phyloP scores from a whole-genome alignment of 345 rosid species.

The Bretschneidera sinensis region DNA sequence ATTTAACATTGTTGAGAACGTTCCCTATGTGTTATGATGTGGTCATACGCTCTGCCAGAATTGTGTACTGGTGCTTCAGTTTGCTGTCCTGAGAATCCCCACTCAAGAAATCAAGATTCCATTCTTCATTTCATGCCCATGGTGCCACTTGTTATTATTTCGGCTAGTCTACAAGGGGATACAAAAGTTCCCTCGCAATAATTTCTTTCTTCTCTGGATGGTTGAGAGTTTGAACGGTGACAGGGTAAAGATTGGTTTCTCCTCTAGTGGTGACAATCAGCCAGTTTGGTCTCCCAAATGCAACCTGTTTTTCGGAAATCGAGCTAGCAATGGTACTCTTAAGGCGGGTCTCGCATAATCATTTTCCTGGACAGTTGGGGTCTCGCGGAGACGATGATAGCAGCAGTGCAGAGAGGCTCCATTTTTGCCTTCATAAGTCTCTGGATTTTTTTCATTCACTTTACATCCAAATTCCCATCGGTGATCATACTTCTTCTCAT shows the following conservation, averaged over 20 bases:
- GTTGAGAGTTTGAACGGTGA: slow-evolving; percentile 62
- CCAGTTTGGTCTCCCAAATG: slow-evolving; percentile 21
- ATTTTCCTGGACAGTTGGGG: slow-evolving; percentile 15
- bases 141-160: slow-evolving; percentile 53
- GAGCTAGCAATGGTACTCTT: slow-evolving; percentile 11
- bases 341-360: slow-evolving; percentile 22
- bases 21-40: slow-evolving; percentile 66
- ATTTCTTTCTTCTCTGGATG: slow-evolving; percentile 72
- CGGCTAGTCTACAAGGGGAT: slow-evolving; percentile 45
- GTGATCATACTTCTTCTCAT: slow-evolving; percentile 44
- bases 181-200: slow-evolving; percentile 54
- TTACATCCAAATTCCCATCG: slow-evolving; percentile 56
- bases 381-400: slow-evolving; percentile 12
- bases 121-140: slow-evolving; percentile 51
- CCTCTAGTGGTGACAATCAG: slow-evolving; percentile 27
- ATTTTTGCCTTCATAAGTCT: slow-evolving; percentile 43
- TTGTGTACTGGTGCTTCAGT: slow-evolving; percentile 55
- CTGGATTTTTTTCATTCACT: slow-evolving; percentile 49
- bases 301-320: slow-evolving; percentile 26
- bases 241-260: slow-evolving; percentile 24
- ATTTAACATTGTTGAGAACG: slow-evolving; percentile 69
- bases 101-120: slow-evolving; percentile 44
- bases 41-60: slow-evolving; percentile 69
- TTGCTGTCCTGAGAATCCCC: slow-evolving; percentile 43
- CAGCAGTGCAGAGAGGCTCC: slow-evolving; percentile 28